Evolutionary conservation across 2,329 filamentous ascomycete genomes (phyloP), one percentile per base, ranked within the genome.

Genomic region (Cryphonectria carpinicola): DNA sequence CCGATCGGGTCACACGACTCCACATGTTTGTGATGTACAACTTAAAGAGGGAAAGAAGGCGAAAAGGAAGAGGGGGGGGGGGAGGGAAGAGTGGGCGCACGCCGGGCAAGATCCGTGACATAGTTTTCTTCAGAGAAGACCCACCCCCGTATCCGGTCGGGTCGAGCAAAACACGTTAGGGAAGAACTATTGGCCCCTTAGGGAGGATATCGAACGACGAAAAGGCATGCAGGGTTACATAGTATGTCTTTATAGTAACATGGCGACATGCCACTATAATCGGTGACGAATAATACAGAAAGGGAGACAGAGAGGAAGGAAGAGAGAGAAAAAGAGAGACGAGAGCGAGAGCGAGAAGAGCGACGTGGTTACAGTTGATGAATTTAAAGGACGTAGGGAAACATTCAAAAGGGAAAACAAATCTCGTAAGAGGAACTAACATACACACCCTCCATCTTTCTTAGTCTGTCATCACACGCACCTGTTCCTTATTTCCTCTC

Each of bases 101-200:
- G 22, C 46, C 46, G 22, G 19, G 17, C 19, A 7, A 22, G 22
- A 49, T 49, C 46, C 46, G 46, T 49, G 43, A 49, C 46, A 49
- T 49, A 49, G 46, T 49, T 49, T 49, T 3, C 46, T 8, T 49
- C 22, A 10, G 32, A 7, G 4, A 19, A 32, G 54, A 32, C 54
- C 54, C 54, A 58, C 54, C 32, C 28, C 54, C 13, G 25, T 35
- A 58, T 58, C 54, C 54, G 54, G 54, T 58, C 54, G 54, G 54
- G 25, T 58, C 54, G 54, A 58, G 54, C 46, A 49, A 49, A 49
- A n/a, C 19, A 8, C 14, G 25, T 5, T 58, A 8, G 3, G 54
- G 54, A 58, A 32, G 25, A 58, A 58, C 14, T 6, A 8, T 35
- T 58, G 35, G 54, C 54, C 52, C 28, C 3, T 17, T 4, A 2